Conservation (phyloP, 1,139 yeast genomes). For the Pneumocystis sp. region DNA sequence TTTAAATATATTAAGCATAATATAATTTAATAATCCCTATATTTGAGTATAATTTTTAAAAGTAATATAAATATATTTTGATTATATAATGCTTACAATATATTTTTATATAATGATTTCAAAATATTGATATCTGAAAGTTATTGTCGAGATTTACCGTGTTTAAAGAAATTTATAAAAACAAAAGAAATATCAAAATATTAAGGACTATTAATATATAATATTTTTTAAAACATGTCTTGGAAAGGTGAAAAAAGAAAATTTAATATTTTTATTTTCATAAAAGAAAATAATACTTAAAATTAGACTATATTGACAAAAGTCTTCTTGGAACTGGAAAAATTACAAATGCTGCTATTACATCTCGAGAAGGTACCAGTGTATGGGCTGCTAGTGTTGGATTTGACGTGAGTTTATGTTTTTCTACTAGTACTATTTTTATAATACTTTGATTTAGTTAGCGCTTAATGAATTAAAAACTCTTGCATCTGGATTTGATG, state of each 20-base stretch:
- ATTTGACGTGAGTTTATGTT: conserved; percentile 34
- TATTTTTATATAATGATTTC: background rate
- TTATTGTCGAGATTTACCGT: background rate
- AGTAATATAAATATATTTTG: background rate
- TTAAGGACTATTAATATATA: background rate
- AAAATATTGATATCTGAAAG: background rate
- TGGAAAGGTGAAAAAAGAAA: background rate
- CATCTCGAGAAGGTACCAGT: conserved; percentile 87
- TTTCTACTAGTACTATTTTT: background rate
- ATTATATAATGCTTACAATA: background rate
- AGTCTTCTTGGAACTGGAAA: conserved; percentile 61
- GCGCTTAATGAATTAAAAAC: conserved; percentile 56
- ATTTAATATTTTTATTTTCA: background rate
- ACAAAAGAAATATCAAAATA: background rate
- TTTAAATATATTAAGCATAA: background rate
- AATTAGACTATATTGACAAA: conserved; percentile 79
- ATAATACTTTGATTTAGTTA: conserved; percentile 10
- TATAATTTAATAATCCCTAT: background rate
- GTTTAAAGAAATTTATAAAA: background rate
- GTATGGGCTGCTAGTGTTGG: conserved; percentile 81
- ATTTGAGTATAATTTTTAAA: background rate
- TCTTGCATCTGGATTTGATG: conserved; percentile 65
- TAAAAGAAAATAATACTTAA: background rate
- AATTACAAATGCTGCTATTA: conserved; percentile 82
- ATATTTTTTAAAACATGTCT: background rate